phyloP scores from a whole-genome alignment of 805 yeast genomes.

The Monosporozyma aerobia region DNA sequence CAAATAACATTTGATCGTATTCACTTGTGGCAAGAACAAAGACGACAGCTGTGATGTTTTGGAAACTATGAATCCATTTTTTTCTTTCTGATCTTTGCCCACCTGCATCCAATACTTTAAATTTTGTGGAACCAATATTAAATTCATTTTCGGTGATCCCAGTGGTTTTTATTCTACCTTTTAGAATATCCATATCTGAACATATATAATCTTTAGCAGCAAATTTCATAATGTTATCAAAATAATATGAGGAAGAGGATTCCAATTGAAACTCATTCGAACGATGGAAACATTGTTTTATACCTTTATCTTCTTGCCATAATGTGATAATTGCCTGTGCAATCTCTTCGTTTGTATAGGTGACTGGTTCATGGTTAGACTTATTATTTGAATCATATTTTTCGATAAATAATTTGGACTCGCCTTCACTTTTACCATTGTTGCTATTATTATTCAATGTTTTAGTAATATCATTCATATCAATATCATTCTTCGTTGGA shows the following conservation, averaged over 20 bases:
- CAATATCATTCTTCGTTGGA: conserved; percentile 8
- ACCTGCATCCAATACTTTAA: conserved; percentile 88
- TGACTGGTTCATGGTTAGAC: conserved; percentile 1
- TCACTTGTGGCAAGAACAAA: conserved; percentile 87
- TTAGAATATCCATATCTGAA: conserved; percentile 72
- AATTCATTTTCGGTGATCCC: conserved; percentile 88
- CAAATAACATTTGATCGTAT: conserved; percentile 85
- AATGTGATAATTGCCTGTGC: conserved; percentile 61
- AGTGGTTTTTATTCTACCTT: conserved; percentile 89
- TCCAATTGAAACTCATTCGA: conserved; percentile 80
- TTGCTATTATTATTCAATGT: conserved; percentile 9
- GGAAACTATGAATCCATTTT: conserved; percentile 93
- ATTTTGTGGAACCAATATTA: conserved; percentile 51
- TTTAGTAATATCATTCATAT: conserved; percentile 9
- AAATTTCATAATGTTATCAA: conserved; percentile 60
- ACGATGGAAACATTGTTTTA: conserved; percentile 45
- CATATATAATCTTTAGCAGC: conserved; percentile 59
- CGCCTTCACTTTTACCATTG: neutral
- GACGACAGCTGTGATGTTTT: conserved; percentile 76
- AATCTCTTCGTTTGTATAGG: conserved; percentile 39
- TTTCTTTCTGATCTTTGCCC: conserved; percentile 88
- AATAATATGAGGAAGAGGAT: conserved; percentile 72
- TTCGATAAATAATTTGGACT: conserved; percentile 2
- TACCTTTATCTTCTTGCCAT: conserved; percentile 67
- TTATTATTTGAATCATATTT: conserved; percentile 6